Percentiles rank a stretch among this genome's conserved stretches.
phyloP scores from a whole-genome alignment of 805 yeast genomes.

The Ogataea sp. region DNA sequence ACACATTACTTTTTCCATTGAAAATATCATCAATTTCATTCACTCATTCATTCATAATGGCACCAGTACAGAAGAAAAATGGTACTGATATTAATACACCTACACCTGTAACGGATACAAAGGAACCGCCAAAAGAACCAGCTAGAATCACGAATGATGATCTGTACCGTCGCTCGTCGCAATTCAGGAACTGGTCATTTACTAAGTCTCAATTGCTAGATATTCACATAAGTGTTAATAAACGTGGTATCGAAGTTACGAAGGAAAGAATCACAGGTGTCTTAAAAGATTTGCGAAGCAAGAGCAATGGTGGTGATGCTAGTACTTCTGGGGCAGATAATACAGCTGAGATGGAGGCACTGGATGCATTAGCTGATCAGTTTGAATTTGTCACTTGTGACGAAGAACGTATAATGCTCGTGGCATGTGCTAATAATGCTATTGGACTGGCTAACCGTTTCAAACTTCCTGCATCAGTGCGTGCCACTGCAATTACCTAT shows the following conservation, averaged over 20 bases:
- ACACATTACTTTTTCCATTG: too few relatives aligned
- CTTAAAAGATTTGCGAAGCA: not conserved
- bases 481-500: slow-evolving; percentile 79
- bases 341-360: too few relatives aligned
- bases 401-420: slow-evolving; percentile 61
- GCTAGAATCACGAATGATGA: slow-evolving; percentile 75
- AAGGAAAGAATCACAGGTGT: slow-evolving; percentile 12
- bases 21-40: too few relatives aligned
- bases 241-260: slow-evolving; percentile 39
- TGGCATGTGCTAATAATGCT: slow-evolving; percentile 66
- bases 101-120: slow-evolving; percentile 2
- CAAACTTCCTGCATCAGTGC: slow-evolving; percentile 80
- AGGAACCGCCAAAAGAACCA: too few relatives aligned
- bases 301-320: not conserved
- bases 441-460: slow-evolving; percentile 63
- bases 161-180: slow-evolving; percentile 78
- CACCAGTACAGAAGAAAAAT: too few relatives aligned
- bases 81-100: not conserved
- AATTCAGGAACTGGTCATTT: slow-evolving; percentile 81
- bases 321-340: not conserved
- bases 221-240: slow-evolving; percentile 42
- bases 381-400: too few relatives aligned
- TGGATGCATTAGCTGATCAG: too few relatives aligned
- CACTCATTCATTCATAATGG: too few relatives aligned
- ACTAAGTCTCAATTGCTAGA: slow-evolving; percentile 47